Percentiles rank a stretch among this genome's conserved stretches.
phyloP scores from a whole-genome alignment of 2,329 filamentous ascomycete species.

The Fusarium sp. region DNA sequence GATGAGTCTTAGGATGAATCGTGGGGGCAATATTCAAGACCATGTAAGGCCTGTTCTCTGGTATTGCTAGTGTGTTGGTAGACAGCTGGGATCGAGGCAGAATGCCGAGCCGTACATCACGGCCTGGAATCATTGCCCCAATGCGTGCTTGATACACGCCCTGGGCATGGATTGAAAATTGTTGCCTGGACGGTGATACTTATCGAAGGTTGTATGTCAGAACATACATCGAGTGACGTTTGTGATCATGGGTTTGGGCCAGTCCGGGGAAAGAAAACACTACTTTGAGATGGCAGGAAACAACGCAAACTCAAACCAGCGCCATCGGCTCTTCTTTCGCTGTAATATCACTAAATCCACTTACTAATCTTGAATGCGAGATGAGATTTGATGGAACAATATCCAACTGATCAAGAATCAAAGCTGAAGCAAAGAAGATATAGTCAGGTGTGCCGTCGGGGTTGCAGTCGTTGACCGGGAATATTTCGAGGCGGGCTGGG shows the following conservation, averaged over 20 bases:
- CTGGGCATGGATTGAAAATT: background rate
- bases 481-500: constrained; percentile 36
- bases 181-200: background rate
- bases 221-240: background rate
- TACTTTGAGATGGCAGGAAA: constrained; percentile 4
- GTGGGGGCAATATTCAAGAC: background rate
- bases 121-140: background rate
- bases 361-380: constrained; percentile 40
- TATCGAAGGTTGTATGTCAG: constrained; percentile 3
- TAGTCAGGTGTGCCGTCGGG: constrained; percentile 35
- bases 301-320: constrained; percentile 26
- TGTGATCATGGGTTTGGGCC: background rate
- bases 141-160: background rate
- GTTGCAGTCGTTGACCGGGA: constrained; percentile 35
- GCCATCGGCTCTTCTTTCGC: constrained; percentile 40
- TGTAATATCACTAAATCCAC: constrained; percentile 41
- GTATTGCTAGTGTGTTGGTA: background rate
- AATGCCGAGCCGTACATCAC: background rate
- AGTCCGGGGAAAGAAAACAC: constrained; percentile 32
- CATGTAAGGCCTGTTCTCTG: background rate
- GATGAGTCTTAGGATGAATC: constrained; percentile 1
- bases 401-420: constrained; percentile 16
- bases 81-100: background rate
- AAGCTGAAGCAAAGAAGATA: constrained; percentile 25
- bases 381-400: constrained; percentile 36